Evolutionary conservation across 2,329 filamentous ascomycete genomes (phyloP), one percentile per base, ranked within the genome.

Genomic region (Cladosporium sp.): DNA sequence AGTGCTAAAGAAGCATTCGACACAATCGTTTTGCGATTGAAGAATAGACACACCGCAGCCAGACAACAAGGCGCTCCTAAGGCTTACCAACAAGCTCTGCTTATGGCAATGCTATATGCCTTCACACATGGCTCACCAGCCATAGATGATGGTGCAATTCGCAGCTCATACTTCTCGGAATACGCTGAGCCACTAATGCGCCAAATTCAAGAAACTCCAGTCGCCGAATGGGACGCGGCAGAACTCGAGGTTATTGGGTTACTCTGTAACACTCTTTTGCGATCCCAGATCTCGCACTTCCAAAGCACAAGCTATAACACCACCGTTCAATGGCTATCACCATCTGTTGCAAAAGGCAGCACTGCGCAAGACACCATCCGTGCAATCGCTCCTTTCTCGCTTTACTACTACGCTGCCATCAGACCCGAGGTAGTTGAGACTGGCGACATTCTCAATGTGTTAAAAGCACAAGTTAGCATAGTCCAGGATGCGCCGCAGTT

Each of bases 1-100:
- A 76, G 78, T 10, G 85, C 87, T 65, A 78, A 80, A 60, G 79
- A 84, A 36, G 77, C 87, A 12, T 86, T 88, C 60, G 81, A 85
- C 59, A 87, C 84, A 0, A 73, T 88, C 8, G 78, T 87, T 34
- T 74, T 85, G 39, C 77, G 84, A 28, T 71, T 88, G 25, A 80
- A 86, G 68, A 86, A 83, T 73, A 87, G 86, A 64, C 72, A 87
- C 25, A 79, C 81, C 50, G 70, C 80, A 15, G 75, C 85, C 36
- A 75, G 85, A 25, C 75, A 80, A 57, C 80, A 80, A 61, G 71
- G 75, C 28, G 75, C 78, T 3, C 76, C 79, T 12, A 73, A 77
- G 6, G 71, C 73, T 3, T 88, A 87, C 64, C 77, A 84, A n/a
- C 74, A 77, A 20, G 80, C 82, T 6, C 77, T 88, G 4, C 73